Evolutionary conservation across 1,284 basidiomycete genomes (phyloP).

Genomic region (Athelia sp.): DNA sequence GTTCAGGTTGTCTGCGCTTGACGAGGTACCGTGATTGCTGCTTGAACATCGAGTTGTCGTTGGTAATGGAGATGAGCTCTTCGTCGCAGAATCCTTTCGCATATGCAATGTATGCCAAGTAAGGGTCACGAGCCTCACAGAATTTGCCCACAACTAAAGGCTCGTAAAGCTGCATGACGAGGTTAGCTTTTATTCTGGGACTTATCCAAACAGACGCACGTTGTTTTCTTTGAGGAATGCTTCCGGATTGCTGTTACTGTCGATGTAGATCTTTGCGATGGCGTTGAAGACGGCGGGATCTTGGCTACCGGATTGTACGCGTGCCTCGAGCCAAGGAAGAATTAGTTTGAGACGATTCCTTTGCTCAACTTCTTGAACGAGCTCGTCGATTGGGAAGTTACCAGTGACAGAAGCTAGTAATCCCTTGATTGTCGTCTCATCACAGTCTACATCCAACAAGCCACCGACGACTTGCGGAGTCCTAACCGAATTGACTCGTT

Average conservation of each 20-base stretch:
- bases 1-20: slow-evolving; percentile 91
- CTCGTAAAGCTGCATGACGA: slow-evolving; percentile 74
- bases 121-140: slow-evolving; percentile 98
- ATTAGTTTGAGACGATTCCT: slow-evolving; percentile 96
- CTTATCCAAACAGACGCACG: slow-evolving; percentile 37
- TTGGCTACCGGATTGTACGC: slow-evolving; percentile 89
- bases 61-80: slow-evolving; percentile 95
- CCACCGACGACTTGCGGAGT: slow-evolving; percentile 99
- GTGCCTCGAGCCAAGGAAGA: slow-evolving; percentile 93
- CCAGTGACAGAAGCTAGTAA: slow-evolving; percentile 92
- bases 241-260: slow-evolving; percentile 98
- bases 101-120: slow-evolving; percentile 98
- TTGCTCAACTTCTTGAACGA: slow-evolving; percentile 96
- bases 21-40: slow-evolving; percentile 98
- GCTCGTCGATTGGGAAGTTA: slow-evolving; percentile 96
- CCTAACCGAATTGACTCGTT: slow-evolving; percentile 94
- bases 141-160: slow-evolving; percentile 97
- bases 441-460: slow-evolving; percentile 96
- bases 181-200: slow-evolving; percentile 4
- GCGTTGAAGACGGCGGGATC: slow-evolving; percentile 95
- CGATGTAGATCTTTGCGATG: slow-evolving; percentile 97
- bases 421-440: slow-evolving; percentile 94
- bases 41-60: slow-evolving; percentile 99
- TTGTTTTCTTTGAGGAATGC: slow-evolving; percentile 99
- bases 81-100: slow-evolving; percentile 99